Evolutionary conservation across 495 filamentous ascomycete species (phyloP).

Genomic region (Penicillium turbatum): DNA sequence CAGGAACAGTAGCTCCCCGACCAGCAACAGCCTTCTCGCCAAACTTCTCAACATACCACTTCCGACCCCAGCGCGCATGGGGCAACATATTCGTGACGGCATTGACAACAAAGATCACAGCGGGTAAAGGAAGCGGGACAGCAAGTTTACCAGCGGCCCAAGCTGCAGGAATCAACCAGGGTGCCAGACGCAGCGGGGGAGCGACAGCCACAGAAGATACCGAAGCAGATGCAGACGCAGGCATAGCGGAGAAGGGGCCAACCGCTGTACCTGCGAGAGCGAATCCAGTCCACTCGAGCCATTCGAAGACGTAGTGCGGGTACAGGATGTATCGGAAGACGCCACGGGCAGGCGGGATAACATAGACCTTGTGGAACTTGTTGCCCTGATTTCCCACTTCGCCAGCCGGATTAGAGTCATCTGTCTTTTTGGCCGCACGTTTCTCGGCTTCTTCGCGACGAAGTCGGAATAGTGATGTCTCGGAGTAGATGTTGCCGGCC

Average conservation of each 20-base stretch:
- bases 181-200: slow-evolving; percentile 31
- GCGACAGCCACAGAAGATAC: slow-evolving; percentile 5
- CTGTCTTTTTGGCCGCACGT: slow-evolving; percentile 41
- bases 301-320: slow-evolving; percentile 92
- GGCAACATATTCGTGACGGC: slow-evolving; percentile 88
- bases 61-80: slow-evolving; percentile 72
- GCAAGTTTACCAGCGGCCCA: slow-evolving; percentile 30
- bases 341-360: slow-evolving; percentile 78
- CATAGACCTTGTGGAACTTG: slow-evolving; percentile 74
- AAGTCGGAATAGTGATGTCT: slow-evolving; percentile 53
- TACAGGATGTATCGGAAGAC: slow-evolving; percentile 79
- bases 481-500: slow-evolving; percentile 74
- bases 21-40: slow-evolving; percentile 69
- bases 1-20: slow-evolving; percentile 80
- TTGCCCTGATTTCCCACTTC: slow-evolving; percentile 16
- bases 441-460: slow-evolving; percentile 49
- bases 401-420: slow-evolving; percentile 31
- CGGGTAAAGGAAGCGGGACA: slow-evolving; percentile 53
- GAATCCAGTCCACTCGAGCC: slow-evolving; percentile 93
- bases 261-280: slow-evolving; percentile 56
- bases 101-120: slow-evolving; percentile 76
- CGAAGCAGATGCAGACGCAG: background rate
- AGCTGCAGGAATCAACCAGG: slow-evolving; percentile 55
- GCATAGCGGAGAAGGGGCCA: slow-evolving; percentile 17
- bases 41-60: slow-evolving; percentile 88